Evolutionary conservation across 768 basidiomycete species (phyloP), one percentile per base, ranked within the genome.

Genomic region (Stropharia rugosoannulata): DNA sequence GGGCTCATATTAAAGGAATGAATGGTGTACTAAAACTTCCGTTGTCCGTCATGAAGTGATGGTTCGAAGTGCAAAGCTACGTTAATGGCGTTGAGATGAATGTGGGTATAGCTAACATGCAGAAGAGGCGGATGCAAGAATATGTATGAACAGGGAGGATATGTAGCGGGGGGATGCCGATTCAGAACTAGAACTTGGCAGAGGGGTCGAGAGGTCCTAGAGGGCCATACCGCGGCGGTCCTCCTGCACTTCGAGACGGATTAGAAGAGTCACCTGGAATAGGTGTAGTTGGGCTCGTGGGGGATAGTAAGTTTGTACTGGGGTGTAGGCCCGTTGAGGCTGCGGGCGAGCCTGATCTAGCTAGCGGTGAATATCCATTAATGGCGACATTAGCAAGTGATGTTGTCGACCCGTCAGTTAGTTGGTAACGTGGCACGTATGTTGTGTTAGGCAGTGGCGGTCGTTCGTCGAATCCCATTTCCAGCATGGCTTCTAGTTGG

Each of bases 401-500:
- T 10, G 77, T 70, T 16, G 77, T 70, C 13, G 79, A 78, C 25
- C 77, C 75, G 63, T 90, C 85, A 8, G 80, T 73, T 36, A 89
- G 74, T 62, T 88, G 88, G 63, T 84, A 90, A 46, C 86, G 82
- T 18, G 82, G 70, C 2, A 76, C 70, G 22, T 77, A 76, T 25
- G 75, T 70, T 3, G 77, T 70, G 18, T 69, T 62, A n/a, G 73
- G 73, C 22, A 82, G 81, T 18, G 83, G 78, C 18, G 80, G 80
- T 46, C 71, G 72, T 56, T 92, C 89, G 55, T 96, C 93, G 68
- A 95, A 97, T 5, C 94, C 95, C 58, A 76, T 76, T 64, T 98
- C 92, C 55, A 98, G 77, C 87, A 98, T 97, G 35, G 93, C 93
- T 67, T 94, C 90, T 57, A 98, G 75, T 66, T 96, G 93, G 5